phyloP scores from a whole-genome alignment of 2,329 filamentous ascomycete genomes.

The Exophiala oligosperma region DNA sequence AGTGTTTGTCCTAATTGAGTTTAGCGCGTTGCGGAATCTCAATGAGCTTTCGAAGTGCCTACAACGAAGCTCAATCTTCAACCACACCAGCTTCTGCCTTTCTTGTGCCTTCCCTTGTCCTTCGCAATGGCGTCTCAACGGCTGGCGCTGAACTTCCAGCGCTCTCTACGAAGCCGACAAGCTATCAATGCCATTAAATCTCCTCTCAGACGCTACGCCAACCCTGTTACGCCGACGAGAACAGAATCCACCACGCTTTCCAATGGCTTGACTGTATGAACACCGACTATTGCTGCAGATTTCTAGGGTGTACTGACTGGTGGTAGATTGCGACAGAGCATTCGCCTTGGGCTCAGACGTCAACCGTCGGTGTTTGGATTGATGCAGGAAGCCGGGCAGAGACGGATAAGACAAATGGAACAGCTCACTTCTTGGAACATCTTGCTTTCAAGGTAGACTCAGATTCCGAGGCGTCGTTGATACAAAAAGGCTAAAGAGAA shows the following conservation, averaged over 20 bases:
- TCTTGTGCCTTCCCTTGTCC: constrained; percentile 1
- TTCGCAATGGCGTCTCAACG: constrained; percentile 85
- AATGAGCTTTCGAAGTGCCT: constrained; percentile 2
- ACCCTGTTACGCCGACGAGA: constrained; percentile 75
- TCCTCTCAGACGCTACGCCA: constrained; percentile 84
- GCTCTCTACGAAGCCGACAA: constrained; percentile 83
- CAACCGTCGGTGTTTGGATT: constrained; percentile 98
- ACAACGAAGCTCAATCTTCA: constrained; percentile 19
- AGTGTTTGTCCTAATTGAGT: neutral
- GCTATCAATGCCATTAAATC: constrained; percentile 76
- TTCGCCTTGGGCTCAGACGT: constrained; percentile 97
- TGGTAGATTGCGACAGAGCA: constrained; percentile 94
- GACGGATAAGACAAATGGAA: constrained; percentile 98
- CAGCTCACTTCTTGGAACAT: constrained; percentile 99
- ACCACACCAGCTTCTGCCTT: constrained; percentile 9
- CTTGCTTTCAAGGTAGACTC: constrained; percentile 93
- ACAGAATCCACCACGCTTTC: constrained; percentile 94
- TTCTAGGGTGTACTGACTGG: constrained; percentile 13
- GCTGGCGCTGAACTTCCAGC: constrained; percentile 91
- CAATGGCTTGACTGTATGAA: constrained; percentile 90
- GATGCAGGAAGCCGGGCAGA: constrained; percentile 97
- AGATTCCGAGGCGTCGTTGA: constrained; percentile 13
- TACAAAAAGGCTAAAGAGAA: constrained; percentile 1
- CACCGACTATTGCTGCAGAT: neutral
- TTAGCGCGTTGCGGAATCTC: constrained; percentile 3